phyloP scores from a whole-genome alignment of 208 protist genomes.

The Vickermania ingenoplastis region DNA sequence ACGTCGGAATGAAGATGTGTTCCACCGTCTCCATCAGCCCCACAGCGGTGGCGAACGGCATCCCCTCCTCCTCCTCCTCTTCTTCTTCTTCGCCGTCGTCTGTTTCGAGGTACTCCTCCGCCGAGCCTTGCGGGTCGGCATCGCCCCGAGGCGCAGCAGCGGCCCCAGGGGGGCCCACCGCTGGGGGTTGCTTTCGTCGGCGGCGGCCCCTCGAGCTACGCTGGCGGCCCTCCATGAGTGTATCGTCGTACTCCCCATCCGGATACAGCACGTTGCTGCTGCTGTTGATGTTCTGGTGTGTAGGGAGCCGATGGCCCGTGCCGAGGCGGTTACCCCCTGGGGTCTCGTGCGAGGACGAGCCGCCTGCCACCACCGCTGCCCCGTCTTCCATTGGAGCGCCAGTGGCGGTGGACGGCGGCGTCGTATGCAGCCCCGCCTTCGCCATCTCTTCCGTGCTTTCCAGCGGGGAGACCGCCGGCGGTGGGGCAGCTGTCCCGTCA shows the following conservation, averaged over 20 bases:
- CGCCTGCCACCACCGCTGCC: neutral
- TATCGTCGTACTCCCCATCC: neutral
- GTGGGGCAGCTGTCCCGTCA: no score
- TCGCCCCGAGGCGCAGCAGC: neutral
- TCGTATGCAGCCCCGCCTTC: no score
- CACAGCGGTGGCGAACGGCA: neutral
- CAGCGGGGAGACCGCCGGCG: no score
- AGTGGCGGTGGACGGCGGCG: neutral
- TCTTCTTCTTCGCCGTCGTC: neutral
- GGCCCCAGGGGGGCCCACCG: neutral
- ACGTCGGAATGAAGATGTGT: constrained; percentile 20
- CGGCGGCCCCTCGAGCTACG: neutral
- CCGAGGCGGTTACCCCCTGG: neutral
- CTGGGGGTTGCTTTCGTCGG: neutral
- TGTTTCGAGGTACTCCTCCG: neutral
- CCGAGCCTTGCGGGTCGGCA: neutral
- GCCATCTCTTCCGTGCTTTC: neutral
- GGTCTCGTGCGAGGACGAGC: neutral
- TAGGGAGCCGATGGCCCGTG: neutral
- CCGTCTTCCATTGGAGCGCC: neutral
- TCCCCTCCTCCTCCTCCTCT: constrained; percentile 3
- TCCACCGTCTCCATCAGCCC: constrained; percentile 23
- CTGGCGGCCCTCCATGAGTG: neutral
- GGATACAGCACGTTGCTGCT: no score
- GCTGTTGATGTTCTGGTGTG: neutral